Conservation (phyloP, 768 basidiomycete species). For the Boletus bicolor region DNA sequence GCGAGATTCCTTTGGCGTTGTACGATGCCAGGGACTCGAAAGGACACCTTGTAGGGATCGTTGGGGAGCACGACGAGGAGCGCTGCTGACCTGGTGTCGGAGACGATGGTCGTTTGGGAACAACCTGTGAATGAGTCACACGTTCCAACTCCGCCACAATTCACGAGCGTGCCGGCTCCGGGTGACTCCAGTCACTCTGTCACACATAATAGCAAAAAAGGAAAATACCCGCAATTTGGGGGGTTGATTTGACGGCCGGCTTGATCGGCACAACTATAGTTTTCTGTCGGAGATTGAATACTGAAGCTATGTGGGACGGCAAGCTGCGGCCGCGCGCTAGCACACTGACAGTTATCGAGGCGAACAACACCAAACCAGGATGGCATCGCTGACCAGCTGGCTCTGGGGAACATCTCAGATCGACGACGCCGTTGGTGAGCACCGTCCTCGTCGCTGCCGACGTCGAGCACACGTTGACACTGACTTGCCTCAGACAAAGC, state of each 20-base stretch:
- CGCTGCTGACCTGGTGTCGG: conserved; percentile 17
- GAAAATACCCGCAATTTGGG: not conserved
- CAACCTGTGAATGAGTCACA: conserved; percentile 33
- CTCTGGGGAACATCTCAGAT: conserved; percentile 82
- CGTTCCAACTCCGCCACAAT: conserved; percentile 34
- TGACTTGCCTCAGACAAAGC: conserved; percentile 71
- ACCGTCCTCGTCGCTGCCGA: not conserved
- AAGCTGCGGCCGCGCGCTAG: conserved; percentile 16
- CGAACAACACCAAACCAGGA: conserved; percentile 28
- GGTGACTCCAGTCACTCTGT: conserved; percentile 22
- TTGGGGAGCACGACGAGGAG: conserved; percentile 10
- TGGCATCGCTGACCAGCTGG: conserved; percentile 65
- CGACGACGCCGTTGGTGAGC: conserved; percentile 77
- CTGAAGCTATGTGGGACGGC: conserved; percentile 13
- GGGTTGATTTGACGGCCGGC: conserved; percentile 1
- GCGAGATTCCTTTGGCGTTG: not conserved
- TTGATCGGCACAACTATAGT: conserved; percentile 1
- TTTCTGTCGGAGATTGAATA: conserved; percentile 25
- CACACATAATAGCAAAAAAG: not conserved
- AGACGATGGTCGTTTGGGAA: conserved; percentile 34
- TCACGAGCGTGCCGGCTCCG: conserved; percentile 18
- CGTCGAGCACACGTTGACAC: conserved; percentile 10
- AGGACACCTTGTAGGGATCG: conserved; percentile 1
- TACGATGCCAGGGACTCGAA: not conserved
- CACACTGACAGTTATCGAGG: not conserved